These are phyloP conservation scores for Colletotrichum horii DNA, from an alignment of 2,329 filamentous ascomycete species.

Conservation along the genomic window DNA sequence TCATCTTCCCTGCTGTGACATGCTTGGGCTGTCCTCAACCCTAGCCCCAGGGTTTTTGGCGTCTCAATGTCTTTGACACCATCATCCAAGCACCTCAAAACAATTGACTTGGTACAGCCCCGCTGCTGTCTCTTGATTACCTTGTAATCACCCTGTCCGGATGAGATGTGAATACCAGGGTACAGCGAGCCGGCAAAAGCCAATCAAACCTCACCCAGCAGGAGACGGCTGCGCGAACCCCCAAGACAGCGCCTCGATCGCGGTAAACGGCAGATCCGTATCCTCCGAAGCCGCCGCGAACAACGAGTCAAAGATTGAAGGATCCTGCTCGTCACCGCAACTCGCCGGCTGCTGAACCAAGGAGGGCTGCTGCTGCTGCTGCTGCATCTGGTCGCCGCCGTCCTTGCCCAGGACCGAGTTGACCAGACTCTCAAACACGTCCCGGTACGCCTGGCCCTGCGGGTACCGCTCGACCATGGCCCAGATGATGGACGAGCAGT, in stretches of 20 bases:
- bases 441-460: slow-evolving; percentile 26
- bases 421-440: slow-evolving; percentile 27
- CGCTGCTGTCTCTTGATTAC: neutral
- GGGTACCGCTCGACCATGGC: slow-evolving; percentile 33
- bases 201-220: neutral
- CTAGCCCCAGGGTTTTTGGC: neutral
- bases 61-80: neutral
- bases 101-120: neutral
- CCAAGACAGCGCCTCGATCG: slow-evolving; percentile 15
- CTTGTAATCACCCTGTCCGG: neutral
- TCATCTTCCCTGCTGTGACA: too few species aligned
- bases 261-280: neutral
- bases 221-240: slow-evolving; percentile 11
- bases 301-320: slow-evolving; percentile 9
- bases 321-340: neutral
- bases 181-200: neutral
- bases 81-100: too few species aligned
- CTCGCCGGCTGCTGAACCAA: neutral
- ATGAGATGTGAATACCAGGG: neutral
- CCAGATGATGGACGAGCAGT: slow-evolving; percentile 30
- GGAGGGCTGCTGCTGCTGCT: neutral
- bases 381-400: neutral
- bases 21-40: neutral
- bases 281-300: neutral
- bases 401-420: neutral